A percentile compares a stretch with the other conserved stretches of the same genome.
Conservation (phyloP, 129 eudicot species). For the Oenanthe sinensis region DNA sequence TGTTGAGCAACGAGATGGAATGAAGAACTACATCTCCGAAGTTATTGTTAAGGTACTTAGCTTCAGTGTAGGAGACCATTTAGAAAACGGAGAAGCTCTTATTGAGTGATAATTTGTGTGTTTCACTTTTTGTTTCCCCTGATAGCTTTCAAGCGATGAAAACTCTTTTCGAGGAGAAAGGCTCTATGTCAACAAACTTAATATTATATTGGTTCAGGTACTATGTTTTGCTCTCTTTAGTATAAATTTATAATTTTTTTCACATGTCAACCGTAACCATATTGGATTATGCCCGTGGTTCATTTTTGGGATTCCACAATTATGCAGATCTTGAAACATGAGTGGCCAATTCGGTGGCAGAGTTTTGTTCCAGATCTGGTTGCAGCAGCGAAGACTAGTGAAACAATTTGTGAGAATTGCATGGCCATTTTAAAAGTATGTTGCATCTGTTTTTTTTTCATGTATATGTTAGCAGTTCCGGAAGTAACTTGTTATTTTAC, state of each 20-base stretch:
- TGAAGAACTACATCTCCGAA: slow-evolving; percentile 95
- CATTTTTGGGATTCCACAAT: slow-evolving; percentile 10
- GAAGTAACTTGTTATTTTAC: background rate
- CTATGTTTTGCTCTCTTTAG: background rate
- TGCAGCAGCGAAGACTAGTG: slow-evolving; percentile 92
- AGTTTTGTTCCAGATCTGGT: slow-evolving; percentile 90
- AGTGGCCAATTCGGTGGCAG: slow-evolving; percentile 95
- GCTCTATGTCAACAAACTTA: slow-evolving; percentile 83
- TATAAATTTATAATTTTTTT: background rate
- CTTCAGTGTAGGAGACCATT: background rate
- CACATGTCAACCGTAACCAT: background rate
- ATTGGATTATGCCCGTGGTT: slow-evolving; percentile 1
- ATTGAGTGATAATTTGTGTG: background rate
- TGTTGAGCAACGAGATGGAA: slow-evolving; percentile 92
- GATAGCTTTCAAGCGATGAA: slow-evolving; percentile 89
- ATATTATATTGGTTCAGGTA: slow-evolving; percentile 94
- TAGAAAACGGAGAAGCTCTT: background rate
- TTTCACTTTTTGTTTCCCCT: background rate
- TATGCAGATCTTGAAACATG: slow-evolving; percentile 86
- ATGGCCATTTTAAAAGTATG: slow-evolving; percentile 93
- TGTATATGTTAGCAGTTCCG: background rate
- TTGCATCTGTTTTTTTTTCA: background rate
- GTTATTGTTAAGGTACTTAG: slow-evolving; percentile 82
- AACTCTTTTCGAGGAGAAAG: slow-evolving; percentile 83
- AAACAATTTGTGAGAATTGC: slow-evolving; percentile 97